Evolutionary conservation across 768 basidiomycete genomes (phyloP).

Genomic region (Ephemerocybe angulata): DNA sequence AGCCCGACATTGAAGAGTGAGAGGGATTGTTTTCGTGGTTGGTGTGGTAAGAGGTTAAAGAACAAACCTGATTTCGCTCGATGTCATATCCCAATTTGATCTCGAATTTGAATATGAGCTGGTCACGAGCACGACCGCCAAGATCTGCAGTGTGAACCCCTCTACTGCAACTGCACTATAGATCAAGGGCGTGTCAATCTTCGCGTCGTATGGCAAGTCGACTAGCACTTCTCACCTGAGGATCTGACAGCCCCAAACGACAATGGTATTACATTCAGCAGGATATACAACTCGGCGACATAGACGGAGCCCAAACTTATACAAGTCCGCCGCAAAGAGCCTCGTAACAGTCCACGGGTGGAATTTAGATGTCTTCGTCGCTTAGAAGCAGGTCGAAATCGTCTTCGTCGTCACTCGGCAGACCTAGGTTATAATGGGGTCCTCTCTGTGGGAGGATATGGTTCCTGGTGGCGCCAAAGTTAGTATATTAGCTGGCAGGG

Average conservation of each 20-base stretch:
- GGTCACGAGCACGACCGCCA: background rate
- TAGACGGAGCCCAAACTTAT: background rate
- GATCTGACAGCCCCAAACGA: background rate
- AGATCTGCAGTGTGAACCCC: too few species aligned
- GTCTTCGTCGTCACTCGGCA: slow-evolving; percentile 47
- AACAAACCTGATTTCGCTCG: background rate
- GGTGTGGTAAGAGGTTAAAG: background rate
- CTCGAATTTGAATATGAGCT: slow-evolving; percentile 9
- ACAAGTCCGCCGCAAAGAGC: too few species aligned
- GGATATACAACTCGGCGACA: background rate
- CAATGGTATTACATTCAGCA: background rate
- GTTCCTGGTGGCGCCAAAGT: slow-evolving; percentile 17
- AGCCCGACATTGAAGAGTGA: slow-evolving; percentile 3
- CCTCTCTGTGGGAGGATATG: slow-evolving; percentile 22
- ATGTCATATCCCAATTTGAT: background rate
- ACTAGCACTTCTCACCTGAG: background rate
- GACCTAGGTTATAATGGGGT: slow-evolving; percentile 42
- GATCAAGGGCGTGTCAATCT: too few species aligned
- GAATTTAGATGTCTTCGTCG: slow-evolving; percentile 37
- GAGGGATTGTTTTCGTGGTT: background rate
- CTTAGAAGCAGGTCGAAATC: slow-evolving; percentile 53
- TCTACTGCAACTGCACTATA: too few species aligned
- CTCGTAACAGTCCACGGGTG: background rate
- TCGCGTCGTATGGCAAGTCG: too few species aligned
- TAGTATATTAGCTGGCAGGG: background rate